Conservation (phyloP, 140 eudicot species). For the Cichorium intybus region DNA sequence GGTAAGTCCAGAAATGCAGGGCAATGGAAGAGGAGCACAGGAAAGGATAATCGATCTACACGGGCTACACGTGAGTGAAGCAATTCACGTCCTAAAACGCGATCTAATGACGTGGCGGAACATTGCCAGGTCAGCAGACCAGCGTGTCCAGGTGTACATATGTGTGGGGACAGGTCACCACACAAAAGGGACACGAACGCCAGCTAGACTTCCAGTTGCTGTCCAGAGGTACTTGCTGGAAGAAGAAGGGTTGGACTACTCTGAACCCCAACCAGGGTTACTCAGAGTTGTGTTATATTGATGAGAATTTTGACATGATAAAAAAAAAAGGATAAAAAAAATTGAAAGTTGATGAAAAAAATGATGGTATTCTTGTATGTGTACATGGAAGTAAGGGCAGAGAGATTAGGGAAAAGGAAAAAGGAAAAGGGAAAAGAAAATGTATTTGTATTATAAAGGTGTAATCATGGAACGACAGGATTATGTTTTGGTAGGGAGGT, state of each 20-base stretch:
- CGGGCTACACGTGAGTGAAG: slow-evolving; percentile 88
- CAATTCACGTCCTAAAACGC: slow-evolving; percentile 76
- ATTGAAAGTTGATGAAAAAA: slow-evolving; percentile 26
- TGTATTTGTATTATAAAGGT: slow-evolving; percentile 48
- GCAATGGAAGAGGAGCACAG: slow-evolving; percentile 61
- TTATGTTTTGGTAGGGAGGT: slow-evolving; percentile 36
- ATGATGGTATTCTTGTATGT: slow-evolving; percentile 44
- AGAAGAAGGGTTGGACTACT: slow-evolving; percentile 83
- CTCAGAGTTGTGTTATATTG: slow-evolving; percentile 83
- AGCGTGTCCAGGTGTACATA: slow-evolving; percentile 66
- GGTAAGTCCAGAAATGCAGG: slow-evolving; percentile 40
- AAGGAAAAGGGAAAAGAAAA: slow-evolving; percentile 26
- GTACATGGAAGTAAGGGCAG: too few species aligned
- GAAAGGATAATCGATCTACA: slow-evolving; percentile 87
- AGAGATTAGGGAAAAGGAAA: slow-evolving; percentile 41
- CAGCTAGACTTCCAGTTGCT: slow-evolving; percentile 86
- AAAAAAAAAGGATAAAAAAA: slow-evolving; percentile 9
- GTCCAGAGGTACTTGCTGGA: slow-evolving; percentile 89
- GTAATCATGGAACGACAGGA: slow-evolving; percentile 32
- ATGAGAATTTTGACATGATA: slow-evolving; percentile 38
- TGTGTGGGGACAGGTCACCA: slow-evolving; percentile 98
- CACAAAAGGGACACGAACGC: slow-evolving; percentile 85
- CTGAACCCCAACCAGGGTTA: slow-evolving; percentile 94
- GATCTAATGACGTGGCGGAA: slow-evolving; percentile 62
- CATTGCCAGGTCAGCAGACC: slow-evolving; percentile 81